Percentiles rank a stretch among this genome's conserved stretches.
Conservation (phyloP, 2,329 filamentous ascomycete genomes). For the Microthyrium microscopicum region DNA sequence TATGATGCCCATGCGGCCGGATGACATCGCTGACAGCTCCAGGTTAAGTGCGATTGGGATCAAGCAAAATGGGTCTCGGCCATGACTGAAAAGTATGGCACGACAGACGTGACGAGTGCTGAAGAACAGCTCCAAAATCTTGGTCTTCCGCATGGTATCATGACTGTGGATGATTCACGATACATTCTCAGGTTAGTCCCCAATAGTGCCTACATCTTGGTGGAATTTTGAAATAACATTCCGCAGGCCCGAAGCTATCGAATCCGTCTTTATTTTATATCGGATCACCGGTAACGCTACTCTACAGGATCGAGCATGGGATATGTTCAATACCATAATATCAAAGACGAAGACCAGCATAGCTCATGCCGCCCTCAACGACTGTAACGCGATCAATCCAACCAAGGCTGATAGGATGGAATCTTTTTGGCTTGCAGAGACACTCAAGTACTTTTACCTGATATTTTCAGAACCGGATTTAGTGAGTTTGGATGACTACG, state of each 20-base stretch:
- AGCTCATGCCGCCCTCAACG: slow-evolving; percentile 15
- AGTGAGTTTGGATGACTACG: slow-evolving; percentile 50
- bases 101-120: not conserved
- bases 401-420: slow-evolving; percentile 29
- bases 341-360: slow-evolving; percentile 14
- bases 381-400: slow-evolving; percentile 21
- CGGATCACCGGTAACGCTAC: slow-evolving; percentile 38
- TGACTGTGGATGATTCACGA: slow-evolving; percentile 24
- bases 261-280: slow-evolving; percentile 43
- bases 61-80: no score
- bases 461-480: slow-evolving; percentile 54
- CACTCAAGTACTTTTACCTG: slow-evolving; percentile 81
- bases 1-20: slow-evolving; percentile 3
- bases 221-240: not conserved
- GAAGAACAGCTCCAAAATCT: not conserved
- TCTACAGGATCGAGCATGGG: slow-evolving; percentile 29
- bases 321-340: slow-evolving; percentile 31
- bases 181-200: slow-evolving; percentile 26
- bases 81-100: not conserved
- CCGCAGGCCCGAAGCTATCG: slow-evolving; percentile 39
- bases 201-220: slow-evolving; percentile 17
- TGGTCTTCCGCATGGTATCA: slow-evolving; percentile 2
- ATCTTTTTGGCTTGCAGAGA: slow-evolving; percentile 82
- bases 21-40: no score
- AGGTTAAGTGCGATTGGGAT: no score